Conservation (phyloP, 2,329 filamentous ascomycete genomes). For the Cytospora mali region DNA sequence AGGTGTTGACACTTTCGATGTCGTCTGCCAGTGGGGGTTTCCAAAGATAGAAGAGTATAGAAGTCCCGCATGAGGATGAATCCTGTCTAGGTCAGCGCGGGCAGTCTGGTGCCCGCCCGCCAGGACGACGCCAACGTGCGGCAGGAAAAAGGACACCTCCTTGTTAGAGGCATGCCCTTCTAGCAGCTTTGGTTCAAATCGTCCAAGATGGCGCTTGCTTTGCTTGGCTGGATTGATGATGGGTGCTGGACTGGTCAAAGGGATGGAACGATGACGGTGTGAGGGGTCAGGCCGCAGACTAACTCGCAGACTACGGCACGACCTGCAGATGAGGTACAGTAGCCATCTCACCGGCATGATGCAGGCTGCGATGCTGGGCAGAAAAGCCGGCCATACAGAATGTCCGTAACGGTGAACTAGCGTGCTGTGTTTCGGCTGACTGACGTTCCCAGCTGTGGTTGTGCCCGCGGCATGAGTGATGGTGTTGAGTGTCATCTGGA, state of each 20-base stretch:
- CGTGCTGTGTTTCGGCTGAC: slow-evolving; percentile 5
- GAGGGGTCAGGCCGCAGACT: slow-evolving; percentile 7
- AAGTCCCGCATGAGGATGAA: too few relatives aligned
- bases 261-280: slow-evolving; percentile 13
- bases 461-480: neutral
- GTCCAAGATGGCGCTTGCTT: neutral
- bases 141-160: neutral
- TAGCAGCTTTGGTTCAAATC: neutral
- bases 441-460: slow-evolving; percentile 7
- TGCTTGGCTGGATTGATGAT: too few relatives aligned
- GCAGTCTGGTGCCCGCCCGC: neutral
- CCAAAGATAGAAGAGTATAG: neutral
- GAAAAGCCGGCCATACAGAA: slow-evolving; percentile 11
- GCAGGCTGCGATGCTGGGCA: slow-evolving; percentile 9
- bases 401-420: slow-evolving; percentile 13
- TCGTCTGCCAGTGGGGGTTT: neutral
- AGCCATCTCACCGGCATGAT: slow-evolving; percentile 16
- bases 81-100: slow-evolving; percentile 2
- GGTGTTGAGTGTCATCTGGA: slow-evolving; percentile 15
- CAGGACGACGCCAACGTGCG: neutral
- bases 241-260: neutral
- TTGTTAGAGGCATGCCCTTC: neutral
- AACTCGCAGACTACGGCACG: slow-evolving; percentile 17
- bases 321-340: slow-evolving; percentile 20
- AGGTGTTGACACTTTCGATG: neutral